These are phyloP conservation scores for Westerdykella sp. DNA, from an alignment of 2,329 filamentous ascomycete species.

Conservation along the genomic window DNA sequence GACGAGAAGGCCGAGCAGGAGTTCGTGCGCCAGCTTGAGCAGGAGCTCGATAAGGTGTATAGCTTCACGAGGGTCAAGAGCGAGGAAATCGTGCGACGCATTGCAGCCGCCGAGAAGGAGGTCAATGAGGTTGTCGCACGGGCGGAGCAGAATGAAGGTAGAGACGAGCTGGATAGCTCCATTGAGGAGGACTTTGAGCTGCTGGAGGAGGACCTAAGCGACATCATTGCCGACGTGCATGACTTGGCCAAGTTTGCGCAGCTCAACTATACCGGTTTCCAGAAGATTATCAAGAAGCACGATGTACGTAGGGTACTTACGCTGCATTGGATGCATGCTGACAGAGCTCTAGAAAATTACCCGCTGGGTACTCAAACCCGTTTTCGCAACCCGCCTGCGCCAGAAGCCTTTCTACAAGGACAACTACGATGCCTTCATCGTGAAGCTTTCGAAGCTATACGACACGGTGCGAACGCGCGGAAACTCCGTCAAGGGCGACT, in stretches of 20 bases:
- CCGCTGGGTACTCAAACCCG: conserved; percentile 83
- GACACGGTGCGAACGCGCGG: conserved; percentile 90
- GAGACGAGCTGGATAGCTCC: conserved; percentile 42
- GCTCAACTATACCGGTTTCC: conserved; percentile 97
- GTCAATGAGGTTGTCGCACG: conserved; percentile 80
- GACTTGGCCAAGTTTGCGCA: conserved; percentile 97
- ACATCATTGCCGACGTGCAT: conserved; percentile 97
- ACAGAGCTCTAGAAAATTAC: conserved; percentile 69
- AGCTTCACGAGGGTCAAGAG: conserved; percentile 97
- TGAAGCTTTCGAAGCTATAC: conserved; percentile 91
- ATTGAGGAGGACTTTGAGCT: conserved; percentile 90
- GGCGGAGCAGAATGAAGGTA: conserved; percentile 45
- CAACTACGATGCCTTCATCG: conserved; percentile 93
- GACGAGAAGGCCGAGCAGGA: conserved; percentile 83
- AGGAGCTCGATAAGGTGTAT: conserved; percentile 94
- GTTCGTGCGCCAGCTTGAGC: conserved; percentile 82
- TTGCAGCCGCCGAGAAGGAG: conserved; percentile 80
- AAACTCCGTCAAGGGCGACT: conserved; percentile 87
- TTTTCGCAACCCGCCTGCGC: conserved; percentile 92
- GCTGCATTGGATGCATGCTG: conserved; percentile 1
- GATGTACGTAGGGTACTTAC: conserved; percentile 56
- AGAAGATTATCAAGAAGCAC: conserved; percentile 99
- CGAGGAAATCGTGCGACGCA: conserved; percentile 87
- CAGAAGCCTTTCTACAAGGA: conserved; percentile 98
- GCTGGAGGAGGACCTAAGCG: conserved; percentile 89